Percentiles rank a stretch among this genome's conserved stretches.
Evolutionary conservation across 2,329 filamentous ascomycete species (phyloP).

Genomic region (Xylaria hypoxylon): DNA sequence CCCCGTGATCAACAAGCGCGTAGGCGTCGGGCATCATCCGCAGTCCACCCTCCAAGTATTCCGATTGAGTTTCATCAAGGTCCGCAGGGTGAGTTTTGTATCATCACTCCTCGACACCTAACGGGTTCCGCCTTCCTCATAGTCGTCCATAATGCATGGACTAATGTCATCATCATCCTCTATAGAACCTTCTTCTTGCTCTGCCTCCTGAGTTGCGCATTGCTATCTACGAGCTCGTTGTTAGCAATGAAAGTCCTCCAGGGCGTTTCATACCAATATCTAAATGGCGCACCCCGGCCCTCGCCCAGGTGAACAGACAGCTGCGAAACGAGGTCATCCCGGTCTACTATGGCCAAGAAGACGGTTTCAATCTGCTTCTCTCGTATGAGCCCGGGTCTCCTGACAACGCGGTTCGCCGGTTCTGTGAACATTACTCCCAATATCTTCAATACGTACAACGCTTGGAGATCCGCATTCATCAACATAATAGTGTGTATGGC

Average conservation of each 20-base stretch:
- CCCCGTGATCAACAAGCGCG: neutral
- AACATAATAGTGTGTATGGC: too few relatives aligned
- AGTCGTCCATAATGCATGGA: neutral
- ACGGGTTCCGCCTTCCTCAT: neutral
- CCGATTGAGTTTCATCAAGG: neutral
- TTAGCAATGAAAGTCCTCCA: neutral
- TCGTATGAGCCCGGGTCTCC: neutral
- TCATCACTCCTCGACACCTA: neutral
- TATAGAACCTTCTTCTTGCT: constrained; percentile 7
- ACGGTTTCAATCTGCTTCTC: constrained; percentile 3
- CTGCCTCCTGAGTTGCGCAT: constrained; percentile 1
- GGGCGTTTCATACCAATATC: neutral
- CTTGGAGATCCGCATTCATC: neutral
- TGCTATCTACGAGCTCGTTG: constrained; percentile 1
- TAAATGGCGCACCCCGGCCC: neutral
- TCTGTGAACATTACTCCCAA: neutral
- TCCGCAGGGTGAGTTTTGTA: neutral
- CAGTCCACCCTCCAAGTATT: neutral
- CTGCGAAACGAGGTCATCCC: neutral
- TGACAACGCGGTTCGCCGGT: neutral
- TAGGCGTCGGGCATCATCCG: neutral
- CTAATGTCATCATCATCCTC: neutral
- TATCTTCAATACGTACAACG: neutral
- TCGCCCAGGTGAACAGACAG: constrained; percentile 5
- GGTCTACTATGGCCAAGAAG: neutral